Evolutionary conservation across 2,329 filamentous ascomycete genomes (phyloP), one percentile per base, ranked within the genome.

Genomic region (Trichoderma sp.): DNA sequence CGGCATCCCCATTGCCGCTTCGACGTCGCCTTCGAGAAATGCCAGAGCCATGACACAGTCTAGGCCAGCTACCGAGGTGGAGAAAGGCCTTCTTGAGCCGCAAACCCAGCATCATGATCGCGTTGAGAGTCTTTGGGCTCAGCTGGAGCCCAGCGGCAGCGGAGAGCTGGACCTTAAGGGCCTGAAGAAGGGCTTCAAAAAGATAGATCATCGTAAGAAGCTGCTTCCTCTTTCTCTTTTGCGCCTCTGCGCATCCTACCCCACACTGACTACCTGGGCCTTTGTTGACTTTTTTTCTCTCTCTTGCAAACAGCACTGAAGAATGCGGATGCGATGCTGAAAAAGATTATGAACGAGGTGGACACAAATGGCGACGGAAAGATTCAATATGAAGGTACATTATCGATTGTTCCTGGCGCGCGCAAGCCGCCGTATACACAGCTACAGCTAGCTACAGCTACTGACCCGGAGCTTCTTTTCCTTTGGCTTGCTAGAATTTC

Each of bases 361-460:
- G 96, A 99, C 78, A 91, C 89, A 69, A 94, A 94, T 77, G 88
- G 89, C 31, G 94, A 98, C 79, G 93, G 95, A 72, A 91, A 89
- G 76, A 98, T 99, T 75, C 91, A 96, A 80, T 97, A 93, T 79
- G 88, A 94, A 82, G 93, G 93, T 96, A 85, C 78, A 86, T 76
- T 71, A 67, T 31, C 40, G 16, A 67, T 21, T 59, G 55, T 35
- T 49, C 11, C 21, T 67, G 63, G 53, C 55, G 55, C 13, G 43
- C 24, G 53, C 35, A 33, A 3, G 40, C 55, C 29, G 40, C 53
- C 60, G 24, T 29, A 21, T 33, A 57, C 19, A 31, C 21, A 31
- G 27, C 52, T 55, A 31, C 5, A 55, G 33, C 49, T 59, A 40
- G 49, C 33, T 59, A 40, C 55, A 43, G 63, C 40, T 59, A 52